Evolutionary conservation across 345 rosid genomes (phyloP).

Genomic region (Populus davidiana): DNA sequence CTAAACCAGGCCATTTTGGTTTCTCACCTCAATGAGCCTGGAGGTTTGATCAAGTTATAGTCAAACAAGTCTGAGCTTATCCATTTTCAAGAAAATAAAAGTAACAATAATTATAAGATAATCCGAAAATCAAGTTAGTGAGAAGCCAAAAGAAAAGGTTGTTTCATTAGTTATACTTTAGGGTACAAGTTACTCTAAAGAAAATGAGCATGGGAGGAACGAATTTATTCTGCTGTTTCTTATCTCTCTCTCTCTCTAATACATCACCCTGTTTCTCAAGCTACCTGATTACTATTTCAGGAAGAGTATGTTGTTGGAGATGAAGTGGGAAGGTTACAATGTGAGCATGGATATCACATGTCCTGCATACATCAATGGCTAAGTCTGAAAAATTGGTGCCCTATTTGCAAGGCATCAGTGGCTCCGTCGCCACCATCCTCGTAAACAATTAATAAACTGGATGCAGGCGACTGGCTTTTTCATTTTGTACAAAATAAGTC

Average conservation of each 20-base stretch:
- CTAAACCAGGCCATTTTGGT: not conserved
- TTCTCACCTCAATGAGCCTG: too few species aligned
- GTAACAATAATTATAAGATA: too few species aligned
- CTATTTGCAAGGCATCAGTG: constrained; percentile 76
- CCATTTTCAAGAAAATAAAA: not conserved
- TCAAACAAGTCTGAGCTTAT: not conserved
- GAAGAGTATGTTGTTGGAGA: constrained; percentile 79
- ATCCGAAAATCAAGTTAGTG: too few species aligned
- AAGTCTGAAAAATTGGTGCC: constrained; percentile 91
- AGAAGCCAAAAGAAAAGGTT: not conserved
- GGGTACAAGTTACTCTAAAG: not conserved
- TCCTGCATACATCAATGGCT: constrained; percentile 79
- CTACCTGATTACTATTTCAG: constrained; percentile 36
- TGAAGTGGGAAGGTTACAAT: constrained; percentile 71
- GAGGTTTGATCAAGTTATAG: not conserved
- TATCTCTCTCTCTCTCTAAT: not conserved
- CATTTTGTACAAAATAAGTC: constrained; percentile 38
- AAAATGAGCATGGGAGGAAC: not conserved
- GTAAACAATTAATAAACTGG: constrained; percentile 12
- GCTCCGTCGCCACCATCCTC: constrained; percentile 30
- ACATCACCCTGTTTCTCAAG: not conserved
- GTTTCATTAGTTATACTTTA: not conserved
- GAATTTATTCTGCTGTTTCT: not conserved
- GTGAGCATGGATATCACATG: constrained; percentile 70
- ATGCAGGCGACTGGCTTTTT: constrained; percentile 15